These are phyloP conservation scores for Pseudozyma thailandica DNA, from an alignment of 1,284 basidiomycete genomes.

Conservation along the genomic window DNA sequence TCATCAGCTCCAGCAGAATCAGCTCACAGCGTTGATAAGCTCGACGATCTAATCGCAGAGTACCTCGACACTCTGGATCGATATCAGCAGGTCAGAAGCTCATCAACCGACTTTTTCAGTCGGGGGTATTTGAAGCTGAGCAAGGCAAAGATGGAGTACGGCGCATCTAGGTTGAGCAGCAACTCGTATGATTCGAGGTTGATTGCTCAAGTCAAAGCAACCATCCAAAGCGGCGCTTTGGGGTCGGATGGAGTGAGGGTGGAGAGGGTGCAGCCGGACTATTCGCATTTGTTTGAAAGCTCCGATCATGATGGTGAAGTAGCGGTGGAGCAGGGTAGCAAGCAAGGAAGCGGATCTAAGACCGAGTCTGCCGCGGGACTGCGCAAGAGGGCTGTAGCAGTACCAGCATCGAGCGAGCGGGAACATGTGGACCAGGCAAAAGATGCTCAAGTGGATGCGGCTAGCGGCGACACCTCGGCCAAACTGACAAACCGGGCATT, in stretches of 20 bases:
- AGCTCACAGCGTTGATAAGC: conserved; percentile 6
- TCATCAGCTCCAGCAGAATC: neutral
- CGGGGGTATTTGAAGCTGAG: conserved; percentile 45
- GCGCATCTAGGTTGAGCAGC: conserved; percentile 33
- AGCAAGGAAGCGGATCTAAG: neutral
- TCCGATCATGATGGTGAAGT: neutral
- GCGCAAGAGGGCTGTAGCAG: neutral
- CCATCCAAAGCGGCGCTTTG: neutral
- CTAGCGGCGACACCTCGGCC: neutral
- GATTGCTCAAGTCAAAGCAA: conserved; percentile 11
- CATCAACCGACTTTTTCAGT: conserved; percentile 9
- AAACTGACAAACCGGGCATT: neutral
- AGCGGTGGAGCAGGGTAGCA: conserved; percentile 6
- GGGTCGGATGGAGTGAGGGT: conserved; percentile 3
- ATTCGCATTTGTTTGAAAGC: conserved; percentile 21
- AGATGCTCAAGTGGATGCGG: neutral
- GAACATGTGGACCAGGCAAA: too few relatives aligned
- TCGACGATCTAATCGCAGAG: conserved; percentile 29
- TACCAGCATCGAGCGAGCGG: neutral
- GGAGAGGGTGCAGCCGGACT: conserved; percentile 19
- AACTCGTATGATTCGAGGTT: conserved; percentile 53
- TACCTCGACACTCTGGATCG: conserved; percentile 52
- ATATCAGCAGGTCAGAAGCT: conserved; percentile 25
- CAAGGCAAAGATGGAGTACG: conserved; percentile 51
- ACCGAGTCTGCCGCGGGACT: conserved; percentile 1